Evolutionary conservation across 1,284 basidiomycete species (phyloP), one percentile per base, ranked within the genome.

Genomic region (Stygiomarasmius scandens): DNA sequence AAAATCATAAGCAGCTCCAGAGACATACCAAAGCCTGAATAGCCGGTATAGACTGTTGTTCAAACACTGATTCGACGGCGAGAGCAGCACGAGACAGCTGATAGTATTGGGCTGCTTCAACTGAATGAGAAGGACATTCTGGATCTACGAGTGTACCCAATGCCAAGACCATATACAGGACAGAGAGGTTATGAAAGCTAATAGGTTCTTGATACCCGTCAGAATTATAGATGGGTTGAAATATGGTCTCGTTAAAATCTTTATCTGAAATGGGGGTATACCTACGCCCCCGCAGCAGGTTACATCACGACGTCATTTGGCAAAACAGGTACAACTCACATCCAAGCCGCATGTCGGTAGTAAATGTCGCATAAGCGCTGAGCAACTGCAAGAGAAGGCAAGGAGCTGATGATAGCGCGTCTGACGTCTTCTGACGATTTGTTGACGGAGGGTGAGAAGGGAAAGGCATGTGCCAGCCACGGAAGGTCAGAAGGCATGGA

Each of bases 311-410:
- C n/a, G n/a, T n/a, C n/a, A n/a, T n/a, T n/a, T n/a, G n/a, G n/a
- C n/a, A n/a, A n/a, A n/a, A n/a, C n/a, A n/a, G n/a, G n/a, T n/a
- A n/a, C n/a, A n/a, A 80, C 83, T 61, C 68, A 86, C 86, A 87
- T 85, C 85, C 85, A 89, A 56, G 84, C 83, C 58, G 84, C 85
- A 67, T 87, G 82, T 64, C 78, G 77, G 68, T 79, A 89, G 70
- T 89, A 89, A 25, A 78, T 72, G 41, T 78, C 73, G 55, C 75
- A 73, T 47, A 85, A 71, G 24, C 68, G 70, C 61, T 73, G 74
- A 2, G 85, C 83, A 32, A 72, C 69, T 20, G 68, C 61, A 20
- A 68, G 64, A 27, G 75, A 71, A 14, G 86, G 86, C 16, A 88
- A 71, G 41, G 74, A 73, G 47, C 68, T 70, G 46, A 82, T 63